Base-by-base conservation (phyloP, 371 early-diverging fungal species). In the Mortierella sp. region DNA sequence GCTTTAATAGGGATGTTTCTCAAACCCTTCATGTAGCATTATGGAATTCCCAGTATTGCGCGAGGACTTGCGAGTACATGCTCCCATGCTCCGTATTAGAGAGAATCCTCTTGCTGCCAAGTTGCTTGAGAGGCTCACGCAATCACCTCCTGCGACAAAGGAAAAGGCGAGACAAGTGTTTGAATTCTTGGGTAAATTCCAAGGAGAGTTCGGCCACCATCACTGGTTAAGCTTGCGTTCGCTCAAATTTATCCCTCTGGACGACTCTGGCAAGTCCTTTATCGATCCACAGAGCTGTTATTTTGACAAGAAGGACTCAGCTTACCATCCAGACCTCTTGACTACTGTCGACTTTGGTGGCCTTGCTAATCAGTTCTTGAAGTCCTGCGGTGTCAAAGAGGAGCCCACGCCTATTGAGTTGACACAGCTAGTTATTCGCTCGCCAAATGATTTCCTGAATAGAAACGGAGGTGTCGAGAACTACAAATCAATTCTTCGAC, bases 381-480 rank as follows among this genome's bases (percentile, higher is more conserved):
- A 93, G 16, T 86, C 92, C 0, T 96, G 97, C 70, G 97, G 97
- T 55, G 95, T 96, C 43, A 92, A 92, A 65, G 93, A 95, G 59
- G 96, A 96, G 57, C 97, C 97, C 0, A 88, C 93, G 0, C 92
- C 94, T 0, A 69, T 88, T 1, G 96, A 97, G 61, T 66, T 96
- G 36, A 92, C 96, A 0, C 83, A 87, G 7, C 87, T 92, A 77
- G 81, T 97, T 6, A 91, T 94, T 0, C 86, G 88, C 13, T 84
- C 92, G 16, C 96, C 97, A 3, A 84, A 86, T 4, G 69, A 88
- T 21, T 96, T 95, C 76, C 88, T 94, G 86, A 87, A 91, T 16
- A 63, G 87, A 41, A 85, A 89, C 67, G 86, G 91, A 22, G 91
- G 94, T 8, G 77, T 83, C 36, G 94, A 95, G 65, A 86, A 85